Evolutionary conservation across 306 rosid genomes (phyloP), one percentile per base, ranked within the genome.

Genomic region (Sicyos edulis): DNA sequence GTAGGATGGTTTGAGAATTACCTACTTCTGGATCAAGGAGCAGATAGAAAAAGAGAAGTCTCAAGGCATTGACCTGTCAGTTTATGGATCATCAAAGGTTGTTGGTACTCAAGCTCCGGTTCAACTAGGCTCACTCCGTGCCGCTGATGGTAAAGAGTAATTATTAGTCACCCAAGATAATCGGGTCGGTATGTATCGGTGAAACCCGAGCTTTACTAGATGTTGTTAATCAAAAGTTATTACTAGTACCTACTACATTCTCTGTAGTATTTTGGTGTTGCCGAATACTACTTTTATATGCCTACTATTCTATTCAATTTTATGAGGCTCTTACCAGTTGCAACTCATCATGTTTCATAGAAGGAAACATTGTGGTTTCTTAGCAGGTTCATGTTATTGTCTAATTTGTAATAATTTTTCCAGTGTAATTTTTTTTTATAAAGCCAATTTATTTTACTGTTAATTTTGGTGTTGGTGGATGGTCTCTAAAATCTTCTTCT

Each of bases 51-150:
- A 93, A 80, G 98, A 93, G 91, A 90, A 88, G 83, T 74, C 83
- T 15, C 70, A 69, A 70, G 98, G 98, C 47, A 37, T 84, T 66
- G 98, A 93, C 79, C 20, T 87, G 37, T 34, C 98, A 1, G 57
- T 53, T 50, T 88, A 93, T 34, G 97, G 98, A 72, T 86, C 98
- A 49, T 93, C 98, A 34, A 90, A 93, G 84, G 98, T 93, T 62
- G 98, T 93, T 14, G 87, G 88, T 71, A 93, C 98, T 72, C 97
- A 90, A 80, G 98, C 97, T 44, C 98, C 98, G 0, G 97, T 93
- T 82, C 97, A 88, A 75, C 95, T 93, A 10, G 98, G 98, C 68
- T 88, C 98, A 1, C 92, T 93, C 11, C 97, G 95, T 45, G 96
- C 95, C 0, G 96, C 98, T 20, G 97, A 93, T 70, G 98, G 95